phyloP scores from a whole-genome alignment of 2,329 filamentous ascomycete species.

The Fusarium tricinctum region DNA sequence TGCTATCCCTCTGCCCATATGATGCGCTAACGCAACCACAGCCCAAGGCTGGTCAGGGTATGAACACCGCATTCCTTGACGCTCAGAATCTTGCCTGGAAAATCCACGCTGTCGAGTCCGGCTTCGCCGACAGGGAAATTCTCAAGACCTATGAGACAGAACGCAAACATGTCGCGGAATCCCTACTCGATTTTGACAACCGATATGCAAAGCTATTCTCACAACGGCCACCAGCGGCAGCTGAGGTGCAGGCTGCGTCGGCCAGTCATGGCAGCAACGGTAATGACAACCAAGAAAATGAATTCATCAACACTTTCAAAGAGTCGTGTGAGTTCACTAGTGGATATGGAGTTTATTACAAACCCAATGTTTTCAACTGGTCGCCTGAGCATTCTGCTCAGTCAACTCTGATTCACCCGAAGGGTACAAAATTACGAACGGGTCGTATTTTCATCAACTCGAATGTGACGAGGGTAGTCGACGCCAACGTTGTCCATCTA shows the following conservation, averaged over 20 bases:
- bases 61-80: constrained; percentile 85
- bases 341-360: constrained; percentile 90
- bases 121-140: constrained; percentile 80
- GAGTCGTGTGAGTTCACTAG: constrained; percentile 92
- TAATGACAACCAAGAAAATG: constrained; percentile 70
- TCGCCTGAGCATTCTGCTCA: constrained; percentile 78
- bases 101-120: constrained; percentile 88
- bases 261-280: constrained; percentile 48
- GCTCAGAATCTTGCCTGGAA: constrained; percentile 96
- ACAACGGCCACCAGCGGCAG: constrained; percentile 77
- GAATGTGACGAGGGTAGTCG: constrained; percentile 86
- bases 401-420: constrained; percentile 76
- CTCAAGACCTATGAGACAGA: constrained; percentile 90
- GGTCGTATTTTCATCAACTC: constrained; percentile 83
- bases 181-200: constrained; percentile 86
- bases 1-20: constrained; percentile 52
- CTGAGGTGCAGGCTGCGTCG: constrained; percentile 78
- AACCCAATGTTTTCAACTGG: constrained; percentile 88
- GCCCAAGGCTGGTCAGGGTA: constrained; percentile 83
- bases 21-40: constrained; percentile 56
- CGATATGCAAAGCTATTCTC: constrained; percentile 93
- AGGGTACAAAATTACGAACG: constrained; percentile 75
- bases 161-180: constrained; percentile 86
- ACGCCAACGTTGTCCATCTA: constrained; percentile 90
- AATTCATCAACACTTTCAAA: constrained; percentile 92